Conservation (phyloP, 1,139 yeast species). For the Suhomyces taliae region DNA sequence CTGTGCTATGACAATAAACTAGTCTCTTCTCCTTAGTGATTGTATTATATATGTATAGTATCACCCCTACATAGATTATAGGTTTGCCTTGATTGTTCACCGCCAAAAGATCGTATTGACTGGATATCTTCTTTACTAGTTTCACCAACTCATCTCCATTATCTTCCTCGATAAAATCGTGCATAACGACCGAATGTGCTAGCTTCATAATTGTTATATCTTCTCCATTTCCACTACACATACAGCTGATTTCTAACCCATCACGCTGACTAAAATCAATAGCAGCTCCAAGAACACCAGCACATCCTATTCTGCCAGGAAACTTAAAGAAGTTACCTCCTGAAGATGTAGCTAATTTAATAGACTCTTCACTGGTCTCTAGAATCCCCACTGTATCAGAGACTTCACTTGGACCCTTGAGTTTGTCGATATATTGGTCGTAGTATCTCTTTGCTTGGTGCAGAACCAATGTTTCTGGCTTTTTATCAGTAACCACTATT, state of each 20-base stretch:
- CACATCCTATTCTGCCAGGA: constrained; percentile 55
- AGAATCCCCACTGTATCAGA: constrained; percentile 39
- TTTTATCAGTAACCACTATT: background rate
- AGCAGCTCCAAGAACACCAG: constrained; percentile 50
- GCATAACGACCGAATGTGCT: constrained; percentile 29
- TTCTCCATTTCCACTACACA: constrained; percentile 61
- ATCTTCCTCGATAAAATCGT: constrained; percentile 8
- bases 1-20: constrained; percentile 45
- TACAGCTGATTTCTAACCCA: constrained; percentile 29
- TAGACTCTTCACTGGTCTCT: constrained; percentile 12
- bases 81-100: constrained; percentile 10
- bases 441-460: constrained; percentile 16
- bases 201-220: constrained; percentile 46
- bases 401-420: constrained; percentile 13
- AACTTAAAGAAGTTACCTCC: constrained; percentile 54
- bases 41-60: constrained; percentile 23
- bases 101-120: constrained; percentile 8
- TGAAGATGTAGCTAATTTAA: constrained; percentile 43
- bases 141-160: background rate
- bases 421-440: constrained; percentile 14
- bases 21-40: constrained; percentile 16
- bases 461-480: constrained; percentile 12
- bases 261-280: constrained; percentile 25
- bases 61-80: constrained; percentile 34
- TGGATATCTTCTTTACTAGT: constrained; percentile 7